Evolutionary conservation across 306 rosid genomes (phyloP).

Genomic region (Corylus heterophylla): DNA sequence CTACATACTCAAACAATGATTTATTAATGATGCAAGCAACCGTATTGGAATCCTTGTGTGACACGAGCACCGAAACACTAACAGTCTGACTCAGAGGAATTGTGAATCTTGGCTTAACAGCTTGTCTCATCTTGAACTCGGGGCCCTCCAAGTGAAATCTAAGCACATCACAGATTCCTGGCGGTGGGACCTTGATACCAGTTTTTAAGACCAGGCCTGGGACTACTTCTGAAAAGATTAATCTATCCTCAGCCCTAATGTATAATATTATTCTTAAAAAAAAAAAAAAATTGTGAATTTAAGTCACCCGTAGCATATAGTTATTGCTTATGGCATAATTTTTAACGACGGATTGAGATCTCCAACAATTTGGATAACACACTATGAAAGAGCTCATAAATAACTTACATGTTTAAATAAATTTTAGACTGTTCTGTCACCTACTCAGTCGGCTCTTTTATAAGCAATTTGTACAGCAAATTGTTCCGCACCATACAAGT

Average conservation of each 20-base stretch:
- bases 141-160: slow-evolving; percentile 59
- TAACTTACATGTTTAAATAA: too few relatives aligned
- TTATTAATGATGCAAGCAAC: slow-evolving; percentile 73
- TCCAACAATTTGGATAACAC: too few relatives aligned
- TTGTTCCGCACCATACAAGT: too few relatives aligned
- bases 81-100: slow-evolving; percentile 62
- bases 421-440: too few relatives aligned
- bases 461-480: too few relatives aligned
- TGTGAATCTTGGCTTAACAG: slow-evolving; percentile 72
- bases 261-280: not conserved
- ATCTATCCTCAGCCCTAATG: slow-evolving; percentile 64
- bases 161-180: slow-evolving; percentile 61
- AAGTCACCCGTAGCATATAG: too few relatives aligned
- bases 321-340: too few relatives aligned
- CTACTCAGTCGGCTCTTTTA: too few relatives aligned
- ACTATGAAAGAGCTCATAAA: too few relatives aligned
- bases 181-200: slow-evolving; percentile 51
- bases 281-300: too few relatives aligned
- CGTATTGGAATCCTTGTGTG: slow-evolving; percentile 73
- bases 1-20: slow-evolving; percentile 76
- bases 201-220: slow-evolving; percentile 49
- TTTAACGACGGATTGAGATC: too few relatives aligned
- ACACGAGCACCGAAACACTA: slow-evolving; percentile 76
- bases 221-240: slow-evolving; percentile 83
- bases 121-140: slow-evolving; percentile 78